Base-by-base conservation (phyloP, 768 basidiomycete genomes). In the Solioccasus polychromus region DNA sequence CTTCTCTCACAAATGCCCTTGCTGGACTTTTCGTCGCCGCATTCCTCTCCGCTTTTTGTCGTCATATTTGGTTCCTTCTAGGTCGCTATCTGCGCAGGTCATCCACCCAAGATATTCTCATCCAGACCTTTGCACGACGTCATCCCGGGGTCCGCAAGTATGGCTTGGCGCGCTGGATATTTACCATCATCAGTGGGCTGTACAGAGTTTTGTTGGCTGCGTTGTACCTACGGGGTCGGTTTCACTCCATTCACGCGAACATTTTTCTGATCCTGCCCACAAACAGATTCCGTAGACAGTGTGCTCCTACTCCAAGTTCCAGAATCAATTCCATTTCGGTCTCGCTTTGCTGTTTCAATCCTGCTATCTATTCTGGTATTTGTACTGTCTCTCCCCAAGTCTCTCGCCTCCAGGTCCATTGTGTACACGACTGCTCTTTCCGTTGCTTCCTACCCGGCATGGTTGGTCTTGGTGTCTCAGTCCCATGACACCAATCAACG, bases 1-100 rank as follows among this genome's bases (percentile, higher is more conserved):
- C 73, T 37, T 71, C 81, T 3, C 65, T 83, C 31, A 71, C 74
- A 55, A 68, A 73, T 23, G 71, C 74, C 4, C 66, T 87, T 23
- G 66, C 78, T 23, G 64, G 70, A 1, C 62, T 87, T 2, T 36
- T 80, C 25, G 54, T 73, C 23, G 80, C 80, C 46, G 80, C 81
- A n/a, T 52, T 73, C 28, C 64, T 84, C 12, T 75, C 85, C 7
- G 75, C 74, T 25, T 78, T 85, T 50, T 72, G 80, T 30, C 70
- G 83, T 40, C 84, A 86, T 53, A 67, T 89, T 39, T 85, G 83
- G 81, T 88, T 85, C 66, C 77, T 88, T 72, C 75, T 89, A n/a
- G 79, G 82, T 35, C 74, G 82, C 25, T 86, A 89, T 62, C 70
- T 85, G 35, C 77, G 79, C 54, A 77, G 78, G 61, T 71, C 75